Evolutionary conservation across 2,329 filamentous ascomycete genomes (phyloP).

Genomic region (Colletotrichum horii): DNA sequence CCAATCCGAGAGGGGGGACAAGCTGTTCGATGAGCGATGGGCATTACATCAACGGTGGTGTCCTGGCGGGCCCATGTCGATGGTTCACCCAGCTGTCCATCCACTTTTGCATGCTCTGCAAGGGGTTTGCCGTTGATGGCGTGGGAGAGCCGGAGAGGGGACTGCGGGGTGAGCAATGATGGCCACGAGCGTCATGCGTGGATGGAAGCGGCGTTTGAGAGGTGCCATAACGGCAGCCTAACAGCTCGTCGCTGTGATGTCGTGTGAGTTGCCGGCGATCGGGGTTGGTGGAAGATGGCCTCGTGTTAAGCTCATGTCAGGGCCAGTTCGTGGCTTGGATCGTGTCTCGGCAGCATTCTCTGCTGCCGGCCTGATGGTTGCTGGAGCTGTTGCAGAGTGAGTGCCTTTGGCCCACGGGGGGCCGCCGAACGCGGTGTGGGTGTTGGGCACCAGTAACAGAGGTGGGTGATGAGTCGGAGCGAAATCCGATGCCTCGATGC

Average conservation of each 20-base stretch:
- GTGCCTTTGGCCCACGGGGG: not conserved
- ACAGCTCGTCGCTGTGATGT: not conserved
- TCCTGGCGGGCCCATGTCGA: not conserved
- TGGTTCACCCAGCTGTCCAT: not conserved
- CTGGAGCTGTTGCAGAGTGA: not conserved
- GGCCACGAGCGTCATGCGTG: not conserved
- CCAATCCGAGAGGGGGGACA: not conserved
- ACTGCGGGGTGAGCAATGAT: not conserved
- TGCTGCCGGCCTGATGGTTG: not conserved
- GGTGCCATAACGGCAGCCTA: not conserved
- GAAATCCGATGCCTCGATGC: conserved; percentile 13
- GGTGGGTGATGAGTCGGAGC: not conserved
- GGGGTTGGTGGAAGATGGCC: not conserved
- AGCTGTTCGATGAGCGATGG: not conserved
- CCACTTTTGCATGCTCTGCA: not conserved
- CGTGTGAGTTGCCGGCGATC: not conserved
- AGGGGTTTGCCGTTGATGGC: not conserved
- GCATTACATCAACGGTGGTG: not conserved
- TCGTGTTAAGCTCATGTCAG: not conserved
- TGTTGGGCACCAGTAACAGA: not conserved
- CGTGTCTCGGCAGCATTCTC: not conserved
- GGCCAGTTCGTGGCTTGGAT: not conserved
- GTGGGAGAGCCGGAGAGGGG: not conserved
- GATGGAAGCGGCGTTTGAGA: not conserved
- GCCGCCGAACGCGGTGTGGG: not conserved